Evolutionary conservation across 768 basidiomycete genomes (phyloP).

Genomic region (Rhizopogon sp.): DNA sequence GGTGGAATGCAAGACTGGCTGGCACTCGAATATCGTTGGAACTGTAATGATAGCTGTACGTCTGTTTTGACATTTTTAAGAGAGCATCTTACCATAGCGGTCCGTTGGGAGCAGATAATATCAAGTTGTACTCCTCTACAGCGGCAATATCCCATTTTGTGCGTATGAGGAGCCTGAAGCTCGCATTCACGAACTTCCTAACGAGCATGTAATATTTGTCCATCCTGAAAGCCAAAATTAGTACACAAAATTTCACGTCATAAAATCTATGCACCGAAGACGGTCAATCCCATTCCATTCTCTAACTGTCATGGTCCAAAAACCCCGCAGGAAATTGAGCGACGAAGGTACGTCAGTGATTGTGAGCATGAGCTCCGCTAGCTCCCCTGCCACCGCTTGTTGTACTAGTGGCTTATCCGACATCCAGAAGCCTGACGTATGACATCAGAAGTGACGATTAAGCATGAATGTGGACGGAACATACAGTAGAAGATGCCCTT

Average conservation of each 20-base stretch:
- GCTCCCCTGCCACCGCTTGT: constrained; percentile 80
- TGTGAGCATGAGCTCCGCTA: constrained; percentile 75
- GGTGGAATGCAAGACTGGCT: constrained; percentile 73
- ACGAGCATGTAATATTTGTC: constrained; percentile 98
- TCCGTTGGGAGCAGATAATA: constrained; percentile 64
- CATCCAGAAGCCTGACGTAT: constrained; percentile 90
- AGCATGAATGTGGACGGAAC: constrained; percentile 14
- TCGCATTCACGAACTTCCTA: constrained; percentile 79
- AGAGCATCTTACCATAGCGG: constrained; percentile 66
- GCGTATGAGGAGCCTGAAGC: constrained; percentile 75
- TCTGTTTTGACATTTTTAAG: neutral
- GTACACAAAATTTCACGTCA: neutral
- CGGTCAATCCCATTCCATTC: constrained; percentile 95
- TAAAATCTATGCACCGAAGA: constrained; percentile 45
- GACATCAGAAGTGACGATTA: constrained; percentile 2
- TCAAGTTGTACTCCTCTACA: constrained; percentile 60
- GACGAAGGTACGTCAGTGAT: constrained; percentile 56
- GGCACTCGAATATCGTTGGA: constrained; percentile 71
- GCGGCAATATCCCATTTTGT: constrained; percentile 57
- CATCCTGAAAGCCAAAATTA: constrained; percentile 47
- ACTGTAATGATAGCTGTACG: constrained; percentile 32
- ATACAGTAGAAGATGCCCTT: constrained; percentile 96
- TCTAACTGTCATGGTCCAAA: constrained; percentile 85
- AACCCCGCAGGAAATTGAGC: constrained; percentile 76
- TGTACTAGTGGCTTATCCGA: constrained; percentile 97